Evolutionary conservation across 2,329 filamentous ascomycete genomes (phyloP), one percentile per base, ranked within the genome.

Genomic region (Trichoderma atrobrunneum): DNA sequence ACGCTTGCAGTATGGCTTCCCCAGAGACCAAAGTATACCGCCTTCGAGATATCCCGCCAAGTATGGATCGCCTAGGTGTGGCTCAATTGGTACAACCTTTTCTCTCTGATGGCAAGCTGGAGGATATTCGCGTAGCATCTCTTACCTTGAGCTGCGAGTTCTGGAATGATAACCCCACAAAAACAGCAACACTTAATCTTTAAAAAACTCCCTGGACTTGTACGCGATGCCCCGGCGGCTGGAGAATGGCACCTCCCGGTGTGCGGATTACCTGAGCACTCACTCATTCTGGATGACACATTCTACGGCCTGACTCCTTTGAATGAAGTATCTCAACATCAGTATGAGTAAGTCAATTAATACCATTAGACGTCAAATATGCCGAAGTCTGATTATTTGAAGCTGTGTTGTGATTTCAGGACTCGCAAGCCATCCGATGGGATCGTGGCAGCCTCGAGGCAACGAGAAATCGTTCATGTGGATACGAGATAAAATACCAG

Each of bases 351-450:
- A 10, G 62, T 66, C 26, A n/a, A n/a, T n/a, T n/a, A n/a, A n/a
- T n/a, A n/a, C n/a, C n/a, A n/a, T n/a, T n/a, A n/a, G n/a, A n/a
- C n/a, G n/a, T n/a, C n/a, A n/a, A n/a, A n/a, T n/a, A n/a, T n/a
- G n/a, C n/a, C n/a, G n/a, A n/a, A n/a, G n/a, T 28, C 59, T 71
- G 26, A 60, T 7, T 7, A 18, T 14, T 30, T 18, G 1, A 10
- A 71, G 73, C 18, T 73, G 73, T 14, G 61, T 74, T 21, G 67
- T 70, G 28, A 51, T 74, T 6, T 74, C 73, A 1, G 73, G 73
- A 1, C 65, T 73, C 3, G 65, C 36, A 5, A 69, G 66, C 30
- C 73, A 74, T n/a, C 66, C 73, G 5, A 66, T 74, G 32, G 66
- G 71, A 26, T 73, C 73, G 12, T 74, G 73, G 73, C 71, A 73